Evolutionary conservation across 139 green algal species (phyloP).

Genomic region (Chlamydomonas incerta): DNA sequence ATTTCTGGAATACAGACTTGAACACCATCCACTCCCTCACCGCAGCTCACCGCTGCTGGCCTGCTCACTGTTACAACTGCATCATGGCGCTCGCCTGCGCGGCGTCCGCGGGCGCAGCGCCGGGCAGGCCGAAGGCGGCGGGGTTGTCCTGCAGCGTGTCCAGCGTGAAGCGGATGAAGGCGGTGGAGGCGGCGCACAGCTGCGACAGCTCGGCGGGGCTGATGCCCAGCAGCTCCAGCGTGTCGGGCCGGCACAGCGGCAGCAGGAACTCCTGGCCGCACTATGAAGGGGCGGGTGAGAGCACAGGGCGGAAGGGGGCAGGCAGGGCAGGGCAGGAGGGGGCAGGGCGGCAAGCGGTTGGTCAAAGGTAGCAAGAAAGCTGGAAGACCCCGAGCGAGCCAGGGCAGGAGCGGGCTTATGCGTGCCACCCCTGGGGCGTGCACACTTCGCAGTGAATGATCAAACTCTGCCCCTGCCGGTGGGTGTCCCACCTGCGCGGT

Average conservation of each 20-base stretch:
- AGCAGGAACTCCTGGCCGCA: constrained; percentile 43
- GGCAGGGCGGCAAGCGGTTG: neutral
- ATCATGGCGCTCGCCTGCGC: neutral
- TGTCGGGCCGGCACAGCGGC: constrained; percentile 39
- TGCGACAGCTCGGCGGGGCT: constrained; percentile 19
- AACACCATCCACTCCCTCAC: too few relatives aligned
- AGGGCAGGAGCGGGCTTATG: too few relatives aligned
- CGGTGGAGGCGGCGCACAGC: constrained; percentile 38
- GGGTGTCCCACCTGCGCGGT: constrained; percentile 27
- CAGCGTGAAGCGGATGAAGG: constrained; percentile 36
- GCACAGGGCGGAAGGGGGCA: too few relatives aligned
- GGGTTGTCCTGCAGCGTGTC: constrained; percentile 44
- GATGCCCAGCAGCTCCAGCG: constrained; percentile 43
- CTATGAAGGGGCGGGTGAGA: too few relatives aligned
- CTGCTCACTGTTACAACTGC: too few relatives aligned
- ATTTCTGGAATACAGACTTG: too few relatives aligned
- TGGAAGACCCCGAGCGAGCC: too few relatives aligned
- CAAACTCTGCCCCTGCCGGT: too few relatives aligned
- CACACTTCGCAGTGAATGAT: too few relatives aligned
- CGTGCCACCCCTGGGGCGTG: too few relatives aligned
- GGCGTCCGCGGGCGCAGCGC: neutral
- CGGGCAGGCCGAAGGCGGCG: constrained; percentile 7
- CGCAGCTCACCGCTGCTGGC: too few relatives aligned
- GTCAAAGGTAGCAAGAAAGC: neutral
- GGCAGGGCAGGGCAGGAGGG: too few relatives aligned